Percentiles rank a stretch among this genome's conserved stretches.
Evolutionary conservation across 2,329 filamentous ascomycete species (phyloP).

Genomic region (Diaporthe sp.): DNA sequence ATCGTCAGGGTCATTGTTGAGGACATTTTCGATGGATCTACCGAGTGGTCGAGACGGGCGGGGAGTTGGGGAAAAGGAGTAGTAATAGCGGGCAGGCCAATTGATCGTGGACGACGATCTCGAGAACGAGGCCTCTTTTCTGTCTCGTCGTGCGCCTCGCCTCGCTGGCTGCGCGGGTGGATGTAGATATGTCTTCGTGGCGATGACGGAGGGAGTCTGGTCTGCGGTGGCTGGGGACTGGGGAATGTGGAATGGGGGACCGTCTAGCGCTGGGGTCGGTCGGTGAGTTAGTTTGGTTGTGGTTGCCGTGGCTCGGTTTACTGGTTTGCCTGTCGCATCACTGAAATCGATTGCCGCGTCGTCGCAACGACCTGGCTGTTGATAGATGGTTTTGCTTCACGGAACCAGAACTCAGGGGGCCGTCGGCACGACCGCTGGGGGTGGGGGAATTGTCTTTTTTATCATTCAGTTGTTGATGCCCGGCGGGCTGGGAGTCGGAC

Average conservation of each 20-base stretch:
- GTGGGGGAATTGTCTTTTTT: background rate
- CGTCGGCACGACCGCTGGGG: background rate
- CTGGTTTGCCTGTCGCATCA: background rate
- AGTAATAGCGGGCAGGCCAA: background rate
- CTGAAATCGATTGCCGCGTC: background rate
- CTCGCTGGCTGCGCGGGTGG: conserved; percentile 17
- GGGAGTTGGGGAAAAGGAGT: background rate
- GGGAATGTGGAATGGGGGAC: background rate
- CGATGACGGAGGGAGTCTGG: background rate
- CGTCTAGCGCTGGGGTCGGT: conserved; percentile 9
- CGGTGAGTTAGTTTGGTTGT: background rate
- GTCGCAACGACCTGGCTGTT: conserved; percentile 15
- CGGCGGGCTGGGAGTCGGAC: background rate
- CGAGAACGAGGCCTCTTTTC: conserved; percentile 21
- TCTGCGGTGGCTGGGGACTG: conserved; percentile 14
- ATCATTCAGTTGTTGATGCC: conserved; percentile 22
- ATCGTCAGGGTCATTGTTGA: conserved; percentile 53
- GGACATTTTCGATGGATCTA: conserved; percentile 42
- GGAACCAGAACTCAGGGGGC: background rate
- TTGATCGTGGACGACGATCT: background rate
- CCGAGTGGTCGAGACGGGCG: background rate
- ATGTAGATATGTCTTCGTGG: background rate
- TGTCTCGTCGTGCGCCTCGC: background rate
- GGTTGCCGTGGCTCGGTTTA: conserved; percentile 20
- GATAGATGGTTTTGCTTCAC: background rate